Conservation (phyloP, 495 filamentous ascomycete genomes). For the Penicillium crystallinum region DNA sequence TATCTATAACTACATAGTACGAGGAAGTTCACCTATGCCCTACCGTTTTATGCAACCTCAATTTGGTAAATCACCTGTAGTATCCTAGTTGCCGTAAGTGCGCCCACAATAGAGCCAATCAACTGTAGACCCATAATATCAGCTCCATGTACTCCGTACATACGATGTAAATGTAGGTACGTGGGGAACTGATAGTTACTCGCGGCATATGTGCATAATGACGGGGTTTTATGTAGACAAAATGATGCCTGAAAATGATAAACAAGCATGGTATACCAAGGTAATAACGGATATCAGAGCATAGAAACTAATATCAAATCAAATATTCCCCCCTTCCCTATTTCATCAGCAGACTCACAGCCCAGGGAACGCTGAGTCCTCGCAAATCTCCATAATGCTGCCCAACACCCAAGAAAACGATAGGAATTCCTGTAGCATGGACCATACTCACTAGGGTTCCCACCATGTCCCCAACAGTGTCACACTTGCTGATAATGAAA, state of each 20-base stretch:
- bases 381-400: constrained; percentile 96
- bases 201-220: too few species aligned
- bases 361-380: constrained; percentile 89
- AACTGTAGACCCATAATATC: too few species aligned
- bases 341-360: constrained; percentile 73
- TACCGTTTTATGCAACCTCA: too few species aligned
- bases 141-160: too few species aligned
- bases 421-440: constrained; percentile 91
- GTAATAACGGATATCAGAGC: background rate
- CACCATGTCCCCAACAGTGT: constrained; percentile 98
- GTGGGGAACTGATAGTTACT: too few species aligned
- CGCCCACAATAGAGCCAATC: too few species aligned
- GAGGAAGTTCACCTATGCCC: too few species aligned
- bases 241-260: background rate
- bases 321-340: constrained; percentile 15
- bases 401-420: constrained; percentile 88
- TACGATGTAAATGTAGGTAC: too few species aligned
- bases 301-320: background rate
- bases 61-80: too few species aligned
- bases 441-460: constrained; percentile 96
- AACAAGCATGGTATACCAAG: background rate
- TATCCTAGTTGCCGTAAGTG: too few species aligned
- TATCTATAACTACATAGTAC: too few species aligned
- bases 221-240: too few species aligned
- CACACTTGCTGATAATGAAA: constrained; percentile 97